Conservation (phyloP, 441 rosid genomes). For the Pelargonium australe region DNA sequence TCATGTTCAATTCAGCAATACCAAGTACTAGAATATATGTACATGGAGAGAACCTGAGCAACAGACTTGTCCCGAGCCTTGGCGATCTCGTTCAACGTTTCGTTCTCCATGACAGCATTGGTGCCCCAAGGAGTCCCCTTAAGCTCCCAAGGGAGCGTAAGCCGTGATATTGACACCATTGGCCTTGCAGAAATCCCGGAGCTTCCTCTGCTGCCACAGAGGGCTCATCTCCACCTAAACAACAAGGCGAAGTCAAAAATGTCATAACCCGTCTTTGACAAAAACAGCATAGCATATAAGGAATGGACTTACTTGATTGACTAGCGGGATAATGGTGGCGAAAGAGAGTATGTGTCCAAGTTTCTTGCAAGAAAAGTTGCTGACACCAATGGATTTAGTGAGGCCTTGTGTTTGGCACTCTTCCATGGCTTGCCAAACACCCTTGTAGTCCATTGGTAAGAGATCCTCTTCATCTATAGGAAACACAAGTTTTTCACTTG, state of each 20-base stretch:
- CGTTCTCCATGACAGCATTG: neutral
- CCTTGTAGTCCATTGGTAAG: conserved; percentile 15
- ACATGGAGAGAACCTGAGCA: neutral
- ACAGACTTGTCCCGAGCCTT: neutral
- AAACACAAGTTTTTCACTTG: neutral
- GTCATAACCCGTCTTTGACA: too few relatives aligned
- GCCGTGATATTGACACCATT: neutral
- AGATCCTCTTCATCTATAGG: conserved; percentile 14
- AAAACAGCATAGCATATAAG: neutral
- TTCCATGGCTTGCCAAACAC: conserved; percentile 24
- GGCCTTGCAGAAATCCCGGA: neutral
- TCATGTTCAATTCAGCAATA: too few relatives aligned
- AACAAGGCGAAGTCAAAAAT: too few relatives aligned
- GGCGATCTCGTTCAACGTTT: neutral
- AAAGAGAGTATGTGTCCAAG: conserved; percentile 13
- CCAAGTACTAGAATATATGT: neutral
- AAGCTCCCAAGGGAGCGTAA: too few relatives aligned
- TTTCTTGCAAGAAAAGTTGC: conserved; percentile 28
- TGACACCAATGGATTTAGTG: conserved; percentile 19
- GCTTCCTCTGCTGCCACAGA: neutral
- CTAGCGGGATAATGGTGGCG: conserved; percentile 23
- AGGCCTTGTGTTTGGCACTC: conserved; percentile 19
- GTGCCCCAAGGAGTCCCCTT: neutral
- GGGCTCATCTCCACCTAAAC: conserved; percentile 2
- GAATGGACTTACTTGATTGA: conserved; percentile 21